Percentiles rank a stretch among this genome's conserved stretches.
phyloP scores from a whole-genome alignment of 148 eudicot genomes.

The Rhododendron ovatum region DNA sequence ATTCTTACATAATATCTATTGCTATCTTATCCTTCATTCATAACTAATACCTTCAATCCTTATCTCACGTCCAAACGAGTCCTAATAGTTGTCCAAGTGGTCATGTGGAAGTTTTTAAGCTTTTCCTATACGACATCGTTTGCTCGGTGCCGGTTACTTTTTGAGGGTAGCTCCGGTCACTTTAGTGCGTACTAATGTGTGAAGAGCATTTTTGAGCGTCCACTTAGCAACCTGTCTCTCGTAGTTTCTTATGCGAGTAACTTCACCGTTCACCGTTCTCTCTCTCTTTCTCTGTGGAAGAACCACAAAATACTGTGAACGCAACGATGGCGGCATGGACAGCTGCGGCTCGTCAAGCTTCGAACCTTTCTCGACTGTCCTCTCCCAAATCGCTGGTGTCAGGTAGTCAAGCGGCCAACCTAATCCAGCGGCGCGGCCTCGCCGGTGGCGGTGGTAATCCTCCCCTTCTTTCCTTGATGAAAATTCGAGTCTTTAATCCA shows the following conservation, averaged over 20 bases:
- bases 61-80: too few species aligned
- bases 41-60: too few species aligned
- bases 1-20: too few species aligned
- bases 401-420: slow-evolving; percentile 15
- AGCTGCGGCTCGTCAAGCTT: slow-evolving; percentile 32
- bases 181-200: too few species aligned
- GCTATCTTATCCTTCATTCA: too few species aligned
- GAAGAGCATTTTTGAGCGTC: not conserved
- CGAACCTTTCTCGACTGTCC: slow-evolving; percentile 19
- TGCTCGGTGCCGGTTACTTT: too few species aligned
- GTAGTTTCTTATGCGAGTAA: not conserved
- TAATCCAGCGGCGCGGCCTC: slow-evolving; percentile 43
- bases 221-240: not conserved
- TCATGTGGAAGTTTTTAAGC: not conserved
- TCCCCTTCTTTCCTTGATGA: not conserved
- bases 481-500: not conserved
- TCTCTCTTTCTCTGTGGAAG: not conserved
- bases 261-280: slow-evolving; percentile 1
- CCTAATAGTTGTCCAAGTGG: not conserved
- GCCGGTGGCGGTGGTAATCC: slow-evolving; percentile 33
- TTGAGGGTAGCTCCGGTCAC: too few species aligned
- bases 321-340: slow-evolving; percentile 31
- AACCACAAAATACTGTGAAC: not conserved
- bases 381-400: slow-evolving; percentile 15
- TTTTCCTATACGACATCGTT: too few species aligned